Base-by-base conservation (phyloP, 257 asterid genomes). In the Apocynum venetum region DNA sequence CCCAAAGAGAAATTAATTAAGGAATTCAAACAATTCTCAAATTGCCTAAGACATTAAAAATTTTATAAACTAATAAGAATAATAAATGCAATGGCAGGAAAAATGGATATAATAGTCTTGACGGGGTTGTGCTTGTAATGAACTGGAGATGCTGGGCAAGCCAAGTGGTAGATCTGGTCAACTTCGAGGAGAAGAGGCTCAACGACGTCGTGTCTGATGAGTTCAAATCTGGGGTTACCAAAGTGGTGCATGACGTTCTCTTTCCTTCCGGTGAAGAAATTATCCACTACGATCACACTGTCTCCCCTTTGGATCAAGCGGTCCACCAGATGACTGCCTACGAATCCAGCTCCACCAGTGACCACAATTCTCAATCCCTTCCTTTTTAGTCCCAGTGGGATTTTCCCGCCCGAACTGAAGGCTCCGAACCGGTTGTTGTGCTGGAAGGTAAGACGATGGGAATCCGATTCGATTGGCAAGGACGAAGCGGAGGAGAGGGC, bases 71-170 rank as follows among this genome's bases (percentile, higher is more conserved):
- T 10, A 51, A 51, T 12, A 12, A 51, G 0, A 46, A 46, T 46
- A 73, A 15, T 13, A 20, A 6, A n/a, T 46, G 20, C 13, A 47
- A 64, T 38, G 10, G 49, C 25, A 31, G 36, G 15, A 5, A 15
- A 65, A 55, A 88, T 93, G 98, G 99, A 93, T 93, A 93, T 95
- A 61, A 95, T 95, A 4, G 99, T 95, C 77, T 93, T 95, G 86
- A 93, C 98, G 48, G 99, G 99, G 67, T 95, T 95, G 84, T 93
- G 91, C 89, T 95, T 95, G 88, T 95, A 95, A 64, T 95, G 99
- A 43, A 95, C 99, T 3, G 99, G 99, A 4, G 99, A 95, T 6
- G 99, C 99, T 1, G 99, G 99, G 84, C 99, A 95, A 43, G 99
- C 99, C 76, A 95, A 89, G 35, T 95, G 99, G 76, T 95, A 95